Conservation (phyloP, 805 yeast species). For the Saturnispora galanensis region DNA sequence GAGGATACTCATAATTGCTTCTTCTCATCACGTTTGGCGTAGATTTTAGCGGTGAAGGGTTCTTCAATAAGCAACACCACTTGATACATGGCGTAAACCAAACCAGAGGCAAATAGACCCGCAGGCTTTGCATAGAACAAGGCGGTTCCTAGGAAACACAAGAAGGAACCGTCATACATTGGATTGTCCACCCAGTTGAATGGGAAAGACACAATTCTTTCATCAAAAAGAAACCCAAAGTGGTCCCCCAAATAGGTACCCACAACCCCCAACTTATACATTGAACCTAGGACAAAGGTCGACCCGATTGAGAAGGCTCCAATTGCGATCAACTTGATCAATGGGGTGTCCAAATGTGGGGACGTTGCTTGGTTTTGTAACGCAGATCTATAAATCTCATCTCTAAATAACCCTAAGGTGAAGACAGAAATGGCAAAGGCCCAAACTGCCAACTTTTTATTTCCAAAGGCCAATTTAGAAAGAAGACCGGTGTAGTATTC, state of each 20-base stretch:
- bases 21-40: conserved; percentile 33
- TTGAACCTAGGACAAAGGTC: conserved; percentile 68
- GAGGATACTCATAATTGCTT: not conserved
- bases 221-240: conserved; percentile 89
- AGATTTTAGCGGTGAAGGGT: conserved; percentile 89
- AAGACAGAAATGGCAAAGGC: conserved; percentile 75
- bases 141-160: conserved; percentile 86
- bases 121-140: conserved; percentile 84
- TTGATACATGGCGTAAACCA: conserved; percentile 74
- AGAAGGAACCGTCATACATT: conserved; percentile 90
- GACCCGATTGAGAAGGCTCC: conserved; percentile 60
- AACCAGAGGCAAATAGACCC: conserved; percentile 61
- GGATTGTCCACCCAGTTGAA: conserved; percentile 88
- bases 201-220: conserved; percentile 87
- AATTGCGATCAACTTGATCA: conserved; percentile 36
- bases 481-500: conserved; percentile 73
- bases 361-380: conserved; percentile 62
- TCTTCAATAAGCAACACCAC: conserved; percentile 86
- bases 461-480: conserved; percentile 64
- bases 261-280: conserved; percentile 89
- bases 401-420: conserved; percentile 75
- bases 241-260: conserved; percentile 97
- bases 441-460: conserved; percentile 71
- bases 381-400: conserved; percentile 63
- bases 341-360: conserved; percentile 37